Conservation (phyloP, 176 grass and related monocot species). For the Bonia amplexicaulis region DNA sequence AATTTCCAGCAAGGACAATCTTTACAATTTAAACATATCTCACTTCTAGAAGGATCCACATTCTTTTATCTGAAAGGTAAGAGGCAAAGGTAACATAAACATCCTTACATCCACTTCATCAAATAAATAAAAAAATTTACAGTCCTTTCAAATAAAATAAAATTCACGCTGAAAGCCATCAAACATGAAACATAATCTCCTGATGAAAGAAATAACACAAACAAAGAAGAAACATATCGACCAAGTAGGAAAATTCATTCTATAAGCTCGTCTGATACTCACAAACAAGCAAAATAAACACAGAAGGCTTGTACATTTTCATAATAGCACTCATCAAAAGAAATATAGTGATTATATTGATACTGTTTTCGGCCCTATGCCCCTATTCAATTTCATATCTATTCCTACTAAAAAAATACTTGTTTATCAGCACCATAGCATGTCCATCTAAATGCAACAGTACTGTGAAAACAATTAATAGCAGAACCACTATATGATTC, state of each 20-base stretch:
- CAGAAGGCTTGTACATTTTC: neutral
- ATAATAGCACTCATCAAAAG: neutral
- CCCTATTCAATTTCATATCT: neutral
- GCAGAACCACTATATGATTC: neutral
- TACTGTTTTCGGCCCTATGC: neutral
- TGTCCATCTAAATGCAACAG: neutral
- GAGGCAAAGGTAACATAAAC: constrained; percentile 1
- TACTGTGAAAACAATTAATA: neutral
- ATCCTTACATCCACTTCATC: neutral
- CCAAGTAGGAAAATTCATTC: neutral
- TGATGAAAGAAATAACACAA: neutral
- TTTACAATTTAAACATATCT: constrained; percentile 29
- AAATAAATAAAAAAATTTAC: neutral
- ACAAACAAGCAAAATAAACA: neutral
- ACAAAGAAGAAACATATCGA: constrained; percentile 1
- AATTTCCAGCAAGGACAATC: constrained; percentile 29
- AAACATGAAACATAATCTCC: neutral
- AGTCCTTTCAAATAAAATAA: neutral
- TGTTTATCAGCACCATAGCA: neutral
- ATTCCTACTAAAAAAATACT: neutral
- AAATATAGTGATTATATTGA: neutral
- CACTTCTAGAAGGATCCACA: constrained; percentile 16
- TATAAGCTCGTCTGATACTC: neutral
- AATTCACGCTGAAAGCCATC: neutral
- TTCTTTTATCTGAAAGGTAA: constrained; percentile 32